Base-by-base conservation (phyloP, 352 stramenopile genomes). In the Bremia lactucae region DNA sequence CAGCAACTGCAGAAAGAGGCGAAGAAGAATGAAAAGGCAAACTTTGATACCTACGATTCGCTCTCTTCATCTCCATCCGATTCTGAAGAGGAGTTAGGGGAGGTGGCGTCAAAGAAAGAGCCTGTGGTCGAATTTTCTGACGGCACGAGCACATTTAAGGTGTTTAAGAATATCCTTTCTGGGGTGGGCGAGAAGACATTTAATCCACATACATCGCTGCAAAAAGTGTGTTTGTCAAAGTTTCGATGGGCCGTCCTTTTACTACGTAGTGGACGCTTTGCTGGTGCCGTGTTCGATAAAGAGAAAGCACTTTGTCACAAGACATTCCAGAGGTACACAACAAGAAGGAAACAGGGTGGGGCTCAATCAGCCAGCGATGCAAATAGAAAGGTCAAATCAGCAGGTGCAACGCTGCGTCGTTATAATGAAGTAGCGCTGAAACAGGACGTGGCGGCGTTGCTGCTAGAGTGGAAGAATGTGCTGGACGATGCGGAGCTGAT, bases 321-420 rank as follows among this genome's bases (percentile, higher is more conserved):
- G 58, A 91, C 88, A 29, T 96, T 90, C 34, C 76, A 92, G 45
- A 68, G 87, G 13, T 98, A 98, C 65, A 98, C 92, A 6, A 83
- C 91, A 4, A 77, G 92, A 24, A 80, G 90, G 40, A 96, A 96
- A 41, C 92, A 98, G 55, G 92, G 92, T 16, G 93, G 92, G 4
- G 83, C 75, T 9, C 92, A 98, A 66, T 94, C 85, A 0, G 65
- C 72, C 4, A 80, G 91, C 34, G 92, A 97, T 45, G 62, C 56
- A 0, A 53, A 67, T 7, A 79, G 79, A 8, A 95, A 95, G 42
- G 83, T 89, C 26, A 97, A 97, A 52, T 96, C 83, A 0, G 81
- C 95, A 1, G 92, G 92, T 31, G 82, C 88, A 6, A 95, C 95
- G 49, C 60, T 98, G 36, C 74, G 92, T 46, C 65, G 92, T 35